Evolutionary conservation across 352 stramenopile species (phyloP).

Genomic region (Phytophthora ohioensis): DNA sequence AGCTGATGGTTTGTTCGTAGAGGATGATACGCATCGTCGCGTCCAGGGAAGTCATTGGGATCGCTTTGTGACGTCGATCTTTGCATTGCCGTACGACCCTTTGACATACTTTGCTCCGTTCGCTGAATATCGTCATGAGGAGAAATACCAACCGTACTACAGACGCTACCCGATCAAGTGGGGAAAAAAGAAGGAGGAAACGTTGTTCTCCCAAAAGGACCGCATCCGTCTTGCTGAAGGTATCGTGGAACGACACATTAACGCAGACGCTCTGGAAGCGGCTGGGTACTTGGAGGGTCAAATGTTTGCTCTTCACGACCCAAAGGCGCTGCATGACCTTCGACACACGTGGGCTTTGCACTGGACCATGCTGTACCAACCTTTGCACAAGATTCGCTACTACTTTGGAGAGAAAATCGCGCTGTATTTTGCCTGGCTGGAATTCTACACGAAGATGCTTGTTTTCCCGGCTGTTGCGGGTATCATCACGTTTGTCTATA

Average conservation of each 20-base stretch:
- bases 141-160: slow-evolving; percentile 82
- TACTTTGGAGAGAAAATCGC: slow-evolving; percentile 94
- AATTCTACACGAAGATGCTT: slow-evolving; percentile 95
- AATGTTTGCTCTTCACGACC: slow-evolving; percentile 92
- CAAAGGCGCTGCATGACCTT: slow-evolving; percentile 72
- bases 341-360: slow-evolving; percentile 76
- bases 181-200: slow-evolving; percentile 74
- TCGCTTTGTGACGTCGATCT: slow-evolving; percentile 65
- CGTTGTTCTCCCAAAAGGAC: slow-evolving; percentile 84
- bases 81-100: slow-evolving; percentile 74
- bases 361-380: slow-evolving; percentile 83
- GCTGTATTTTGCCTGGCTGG: slow-evolving; percentile 93
- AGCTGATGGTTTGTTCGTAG: slow-evolving; percentile 66
- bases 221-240: slow-evolving; percentile 74
- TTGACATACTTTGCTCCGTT: slow-evolving; percentile 86
- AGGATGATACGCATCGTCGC: slow-evolving; percentile 53
- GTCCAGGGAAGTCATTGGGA: slow-evolving; percentile 29
- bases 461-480: slow-evolving; percentile 80
- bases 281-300: slow-evolving; percentile 63
- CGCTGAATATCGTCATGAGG: slow-evolving; percentile 78
- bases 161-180: slow-evolving; percentile 82
- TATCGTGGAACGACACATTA: slow-evolving; percentile 84
- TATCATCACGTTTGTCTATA: slow-evolving; percentile 77
- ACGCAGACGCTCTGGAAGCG: slow-evolving; percentile 69
- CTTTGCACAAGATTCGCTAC: slow-evolving; percentile 87